Evolutionary conservation across 106 monocot genomes (phyloP).

Genomic region (Gastrodia elata): DNA sequence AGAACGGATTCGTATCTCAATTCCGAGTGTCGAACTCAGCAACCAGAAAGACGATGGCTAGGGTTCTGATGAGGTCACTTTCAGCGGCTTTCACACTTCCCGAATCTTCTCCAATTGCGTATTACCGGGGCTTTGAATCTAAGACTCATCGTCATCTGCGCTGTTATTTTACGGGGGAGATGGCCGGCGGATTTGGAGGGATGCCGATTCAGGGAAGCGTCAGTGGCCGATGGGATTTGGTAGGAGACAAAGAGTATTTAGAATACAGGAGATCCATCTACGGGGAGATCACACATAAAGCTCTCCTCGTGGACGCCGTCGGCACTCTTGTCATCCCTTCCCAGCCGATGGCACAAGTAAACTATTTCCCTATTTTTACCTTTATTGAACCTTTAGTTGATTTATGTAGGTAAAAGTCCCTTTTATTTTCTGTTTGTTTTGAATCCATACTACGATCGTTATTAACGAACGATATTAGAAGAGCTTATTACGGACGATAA

Average conservation of each 20-base stretch:
- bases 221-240: neutral
- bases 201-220: neutral
- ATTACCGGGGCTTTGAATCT: neutral
- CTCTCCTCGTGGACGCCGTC: conserved; percentile 88
- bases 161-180: neutral
- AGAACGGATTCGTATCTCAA: neutral
- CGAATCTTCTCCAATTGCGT: neutral
- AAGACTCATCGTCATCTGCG: conserved; percentile 2
- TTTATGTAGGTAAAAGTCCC: too few species aligned
- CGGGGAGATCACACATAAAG: conserved; percentile 87
- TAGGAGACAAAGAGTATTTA: conserved; percentile 50
- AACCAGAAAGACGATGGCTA: neutral
- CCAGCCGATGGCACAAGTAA: conserved; percentile 84
- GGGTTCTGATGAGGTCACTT: neutral
- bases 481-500: neutral
- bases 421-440: neutral
- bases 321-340: conserved; percentile 83
- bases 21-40: neutral
- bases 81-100: neutral
- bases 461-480: too few species aligned
- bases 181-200: neutral
- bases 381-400: neutral
- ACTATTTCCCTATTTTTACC: neutral
- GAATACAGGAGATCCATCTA: conserved; percentile 69
- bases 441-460: neutral